These are phyloP conservation scores for Metschnikowia hibisci DNA, from an alignment of 805 yeast genomes.

Conservation along the genomic window DNA sequence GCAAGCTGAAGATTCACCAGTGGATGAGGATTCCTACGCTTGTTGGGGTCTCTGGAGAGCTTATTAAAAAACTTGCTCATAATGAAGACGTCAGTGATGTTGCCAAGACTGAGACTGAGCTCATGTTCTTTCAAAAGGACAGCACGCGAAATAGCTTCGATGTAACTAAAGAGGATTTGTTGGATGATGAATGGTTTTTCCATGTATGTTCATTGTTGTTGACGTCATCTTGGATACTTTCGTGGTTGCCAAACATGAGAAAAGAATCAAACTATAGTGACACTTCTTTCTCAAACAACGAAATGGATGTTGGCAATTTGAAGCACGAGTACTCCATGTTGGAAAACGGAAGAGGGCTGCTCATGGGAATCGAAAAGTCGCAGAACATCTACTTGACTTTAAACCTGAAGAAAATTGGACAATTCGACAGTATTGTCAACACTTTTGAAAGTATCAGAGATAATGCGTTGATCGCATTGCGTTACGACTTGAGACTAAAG, in stretches of 20 bases:
- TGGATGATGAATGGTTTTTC: constrained; percentile 51
- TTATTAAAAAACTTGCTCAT: constrained; percentile 7
- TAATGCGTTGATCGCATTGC: constrained; percentile 43
- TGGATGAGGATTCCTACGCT: constrained; percentile 35
- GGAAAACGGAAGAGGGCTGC: constrained; percentile 33
- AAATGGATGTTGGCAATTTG: constrained; percentile 27
- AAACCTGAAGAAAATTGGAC: constrained; percentile 24
- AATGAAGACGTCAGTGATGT: constrained; percentile 8
- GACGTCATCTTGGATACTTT: constrained; percentile 52
- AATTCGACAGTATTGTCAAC: constrained; percentile 36
- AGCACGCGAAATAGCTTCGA: constrained; percentile 21
- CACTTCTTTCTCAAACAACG: constrained; percentile 14
- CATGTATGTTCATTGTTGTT: constrained; percentile 50
- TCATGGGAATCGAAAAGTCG: constrained; percentile 19
- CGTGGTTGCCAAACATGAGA: constrained; percentile 57
- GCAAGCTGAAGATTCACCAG: constrained; percentile 25
- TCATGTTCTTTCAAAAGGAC: constrained; percentile 24
- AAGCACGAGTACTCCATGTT: constrained; percentile 41
- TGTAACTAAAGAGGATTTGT: constrained; percentile 46
- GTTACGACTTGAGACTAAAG: constrained; percentile 56
- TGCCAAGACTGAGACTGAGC: constrained; percentile 24
- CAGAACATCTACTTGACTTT: constrained; percentile 33
- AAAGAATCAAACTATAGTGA: constrained; percentile 32
- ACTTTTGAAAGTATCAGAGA: constrained; percentile 34
- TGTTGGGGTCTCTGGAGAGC: constrained; percentile 19